A percentile compares a stretch with the other conserved stretches of the same genome.
These are phyloP conservation scores for Ascochyta rabiei DNA, from an alignment of 2,329 filamentous ascomycete species.

Conservation along the genomic window DNA sequence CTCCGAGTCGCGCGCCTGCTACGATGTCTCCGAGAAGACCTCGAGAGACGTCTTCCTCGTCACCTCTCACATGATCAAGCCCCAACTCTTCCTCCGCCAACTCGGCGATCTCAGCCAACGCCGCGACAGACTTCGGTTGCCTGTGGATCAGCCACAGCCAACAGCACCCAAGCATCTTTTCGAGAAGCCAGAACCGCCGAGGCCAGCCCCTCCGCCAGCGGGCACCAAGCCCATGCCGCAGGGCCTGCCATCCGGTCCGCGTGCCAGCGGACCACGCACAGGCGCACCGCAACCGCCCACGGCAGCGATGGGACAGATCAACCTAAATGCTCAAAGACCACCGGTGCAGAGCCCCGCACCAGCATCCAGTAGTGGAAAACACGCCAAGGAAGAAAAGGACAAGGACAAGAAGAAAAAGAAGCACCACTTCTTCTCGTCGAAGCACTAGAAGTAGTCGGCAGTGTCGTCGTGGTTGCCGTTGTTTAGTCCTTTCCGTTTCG, in stretches of 20 bases:
- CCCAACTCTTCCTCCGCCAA: constrained; percentile 81
- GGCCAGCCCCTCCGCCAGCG: constrained; percentile 60
- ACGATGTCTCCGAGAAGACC: constrained; percentile 76
- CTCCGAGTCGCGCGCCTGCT: constrained; percentile 86
- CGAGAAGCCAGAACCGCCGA: constrained; percentile 68
- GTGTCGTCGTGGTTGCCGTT: background rate
- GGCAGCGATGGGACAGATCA: constrained; percentile 42
- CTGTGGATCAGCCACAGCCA: constrained; percentile 78
- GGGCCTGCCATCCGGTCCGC: constrained; percentile 40
- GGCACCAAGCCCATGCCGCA: constrained; percentile 45
- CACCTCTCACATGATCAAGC: constrained; percentile 91
- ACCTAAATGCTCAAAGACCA: constrained; percentile 34
- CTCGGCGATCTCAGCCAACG: constrained; percentile 78
- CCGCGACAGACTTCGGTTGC: constrained; percentile 77
- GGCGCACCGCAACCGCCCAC: constrained; percentile 41
- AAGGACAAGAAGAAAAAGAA: constrained; percentile 61
- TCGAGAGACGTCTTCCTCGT: constrained; percentile 85
- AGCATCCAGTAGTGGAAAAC: constrained; percentile 24
- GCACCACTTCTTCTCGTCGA: constrained; percentile 59
- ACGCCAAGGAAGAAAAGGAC: constrained; percentile 33
- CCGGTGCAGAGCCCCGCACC: constrained; percentile 23
- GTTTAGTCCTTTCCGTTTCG: background rate
- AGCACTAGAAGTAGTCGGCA: constrained; percentile 23
- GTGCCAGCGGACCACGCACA: constrained; percentile 19
- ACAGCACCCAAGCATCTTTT: constrained; percentile 86